These are phyloP conservation scores for Fraxinus albicans DNA, from an alignment of 305 asterid genomes.

Conservation along the genomic window DNA sequence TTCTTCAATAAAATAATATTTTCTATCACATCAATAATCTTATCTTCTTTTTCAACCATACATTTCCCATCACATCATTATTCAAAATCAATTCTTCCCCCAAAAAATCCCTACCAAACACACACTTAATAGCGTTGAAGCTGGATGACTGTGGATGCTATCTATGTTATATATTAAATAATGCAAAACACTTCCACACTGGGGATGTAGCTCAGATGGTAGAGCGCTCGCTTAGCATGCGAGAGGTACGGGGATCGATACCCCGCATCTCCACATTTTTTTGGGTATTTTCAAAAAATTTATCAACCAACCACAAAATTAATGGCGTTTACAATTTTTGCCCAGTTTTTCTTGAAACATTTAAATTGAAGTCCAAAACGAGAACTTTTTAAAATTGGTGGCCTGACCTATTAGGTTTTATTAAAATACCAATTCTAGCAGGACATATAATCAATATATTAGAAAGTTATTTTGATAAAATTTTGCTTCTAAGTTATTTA, in stretches of 20 bases:
- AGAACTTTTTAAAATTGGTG: neutral
- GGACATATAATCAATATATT: neutral
- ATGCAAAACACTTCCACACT: neutral
- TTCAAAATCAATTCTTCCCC: no score
- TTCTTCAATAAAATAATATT: no score
- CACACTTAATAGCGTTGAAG: no score
- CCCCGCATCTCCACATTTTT: conserved; percentile 49
- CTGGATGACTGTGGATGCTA: neutral
- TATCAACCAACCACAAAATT: neutral
- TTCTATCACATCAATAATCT: no score
- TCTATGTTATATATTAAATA: no score
- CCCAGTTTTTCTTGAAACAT: neutral
- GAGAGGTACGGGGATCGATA: conserved; percentile 58
- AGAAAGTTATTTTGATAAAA: neutral
- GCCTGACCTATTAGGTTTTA: neutral
- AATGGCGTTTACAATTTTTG: neutral
- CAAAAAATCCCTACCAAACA: no score
- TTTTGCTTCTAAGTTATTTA: neutral
- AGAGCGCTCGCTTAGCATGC: conserved; percentile 40
- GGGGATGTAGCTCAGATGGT: conserved; percentile 27
- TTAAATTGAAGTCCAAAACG: neutral
- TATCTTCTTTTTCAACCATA: no score
- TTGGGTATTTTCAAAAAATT: neutral
- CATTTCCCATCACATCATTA: no score
- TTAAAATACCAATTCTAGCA: neutral